phyloP scores from a whole-genome alignment of 495 filamentous ascomycete species.

The Penicillium ucsense region DNA sequence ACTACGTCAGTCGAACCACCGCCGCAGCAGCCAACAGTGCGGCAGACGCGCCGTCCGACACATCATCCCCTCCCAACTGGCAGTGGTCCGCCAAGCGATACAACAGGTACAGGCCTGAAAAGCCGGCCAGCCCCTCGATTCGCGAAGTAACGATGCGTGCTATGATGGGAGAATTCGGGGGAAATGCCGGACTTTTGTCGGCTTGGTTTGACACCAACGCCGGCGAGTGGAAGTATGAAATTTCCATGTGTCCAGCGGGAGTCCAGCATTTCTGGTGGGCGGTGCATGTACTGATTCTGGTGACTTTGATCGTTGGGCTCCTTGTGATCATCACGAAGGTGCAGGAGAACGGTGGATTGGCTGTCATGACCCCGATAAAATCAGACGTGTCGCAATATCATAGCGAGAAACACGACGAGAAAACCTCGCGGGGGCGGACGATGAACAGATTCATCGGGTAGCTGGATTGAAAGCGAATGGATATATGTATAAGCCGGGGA shows the following conservation, averaged over 20 bases:
- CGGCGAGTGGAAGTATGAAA: slow-evolving; percentile 72
- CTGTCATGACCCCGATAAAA: not conserved
- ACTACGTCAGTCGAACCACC: slow-evolving; percentile 52
- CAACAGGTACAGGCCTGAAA: slow-evolving; percentile 1
- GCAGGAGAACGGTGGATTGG: not conserved
- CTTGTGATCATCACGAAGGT: slow-evolving; percentile 3
- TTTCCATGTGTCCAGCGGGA: slow-evolving; percentile 64
- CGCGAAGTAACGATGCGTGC: slow-evolving; percentile 89
- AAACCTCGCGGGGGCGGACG: not conserved
- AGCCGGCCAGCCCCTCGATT: slow-evolving; percentile 32
- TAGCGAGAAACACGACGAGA: not conserved
- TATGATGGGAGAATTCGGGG: slow-evolving; percentile 94
- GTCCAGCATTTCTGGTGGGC: slow-evolving; percentile 93
- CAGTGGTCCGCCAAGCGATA: slow-evolving; percentile 27
- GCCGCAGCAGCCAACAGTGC: not conserved
- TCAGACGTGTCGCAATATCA: not conserved
- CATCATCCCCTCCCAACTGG: slow-evolving; percentile 15
- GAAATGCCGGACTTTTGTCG: slow-evolving; percentile 78
- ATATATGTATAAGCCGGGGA: slow-evolving; percentile 1
- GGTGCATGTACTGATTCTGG: slow-evolving; percentile 62
- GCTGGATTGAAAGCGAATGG: not conserved
- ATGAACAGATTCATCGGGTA: not conserved
- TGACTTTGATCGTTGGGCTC: slow-evolving; percentile 29
- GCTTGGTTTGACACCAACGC: slow-evolving; percentile 71
- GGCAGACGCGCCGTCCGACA: slow-evolving; percentile 12